Evolutionary conservation across 2,329 filamentous ascomycete species (phyloP), one percentile per base, ranked within the genome.

Genomic region (Botrytis sinoallii): DNA sequence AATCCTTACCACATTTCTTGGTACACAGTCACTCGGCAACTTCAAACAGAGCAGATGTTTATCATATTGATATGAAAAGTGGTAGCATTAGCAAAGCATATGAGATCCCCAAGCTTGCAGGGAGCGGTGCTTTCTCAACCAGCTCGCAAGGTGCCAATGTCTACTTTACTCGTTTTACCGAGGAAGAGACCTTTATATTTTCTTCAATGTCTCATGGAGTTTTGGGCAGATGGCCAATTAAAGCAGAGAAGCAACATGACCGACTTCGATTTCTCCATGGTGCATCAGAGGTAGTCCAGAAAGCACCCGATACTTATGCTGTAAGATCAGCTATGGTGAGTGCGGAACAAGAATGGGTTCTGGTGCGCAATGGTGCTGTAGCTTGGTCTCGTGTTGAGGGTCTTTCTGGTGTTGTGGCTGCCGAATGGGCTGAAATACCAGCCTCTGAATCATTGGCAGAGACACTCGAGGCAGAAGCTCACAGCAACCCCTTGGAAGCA

Each of bases 311-410:
- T 70, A 89, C 88, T 7, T 94, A 92, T 74, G 94, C 95, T 57
- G 90, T 97, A 20, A 88, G 96, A 72, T 90, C 92, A 44, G 95
- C 94, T 3, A 85, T 93, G 32, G 86, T 93, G 9, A 89, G 87
- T 79, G 89, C 83, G 81, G 89, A 82, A 1, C 87, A 91, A 35
- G 92, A 97, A 79, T 98, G 95, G 93, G 85, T 91, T 38, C 85
- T 98, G 70, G 86, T 97, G 63, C 91, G 92, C 73, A 97, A 98
- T 80, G 94, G 95, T 22, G 91, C 92, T 73, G 80, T 90, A 12
- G 89, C 89, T 57, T 99, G 96, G 96, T 88, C 88, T 63, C 90
- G 96, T 38, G 89, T 90, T 14, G 96, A 99, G 82, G 92, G 92
- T 7, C 84, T 99, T 70, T 91, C 92, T n/a, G 91, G 91, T 63